Base-by-base conservation (phyloP, 2,329 filamentous ascomycete genomes). In the Ophiostoma himal-ulmi region DNA sequence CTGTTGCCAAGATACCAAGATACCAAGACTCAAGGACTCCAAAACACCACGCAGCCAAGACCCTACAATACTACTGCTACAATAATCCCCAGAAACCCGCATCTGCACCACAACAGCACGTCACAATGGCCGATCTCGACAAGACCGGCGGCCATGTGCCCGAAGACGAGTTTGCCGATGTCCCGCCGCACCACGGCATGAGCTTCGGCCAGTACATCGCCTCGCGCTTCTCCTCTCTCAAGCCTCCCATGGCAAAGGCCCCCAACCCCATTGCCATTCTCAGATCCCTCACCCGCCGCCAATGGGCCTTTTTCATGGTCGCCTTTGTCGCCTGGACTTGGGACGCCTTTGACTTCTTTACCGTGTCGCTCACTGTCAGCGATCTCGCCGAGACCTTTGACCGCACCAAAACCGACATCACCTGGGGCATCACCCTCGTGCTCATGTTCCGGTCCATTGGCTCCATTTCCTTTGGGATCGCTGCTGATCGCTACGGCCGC, bases 291-390 rank as follows among this genome's bases (percentile, higher is more conserved):
- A 85, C 83, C 3, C 81, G 82, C 34, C 86, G 83, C 72, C 88
- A 91, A 77, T 94, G 91, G 91, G 76, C 91, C 20, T 93, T 91
- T 81, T 89, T 94, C 80, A 73, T 91, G 57, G 89, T 93, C 13
- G 91, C 91, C 3, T 88, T 94, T 76, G 79, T 85, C 44, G 89
- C 91, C 20, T 94, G 92, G 71, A 64, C 71, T 14, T 72, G 71
- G 71, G 71, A 72, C 20, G 71, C 71, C 39, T 72, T 72, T 69
- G 71, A 72, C 79, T 94, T 94, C 77, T 91, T 93, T 79, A 90
- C 91, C 36, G 83, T 94, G 10, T 91, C 89, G 5, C 91, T 94
- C 73, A 91, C 93, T 78, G 91, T 91, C 3, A 85, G 85, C 74
- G 92, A 93, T 80, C 82, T 94, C 34, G 85, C 83, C 67, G 75